Percentiles rank a stretch among this genome's conserved stretches.
Conservation (phyloP, 2,329 filamentous ascomycete genomes). For the Penicillium fuscoglaucum region DNA sequence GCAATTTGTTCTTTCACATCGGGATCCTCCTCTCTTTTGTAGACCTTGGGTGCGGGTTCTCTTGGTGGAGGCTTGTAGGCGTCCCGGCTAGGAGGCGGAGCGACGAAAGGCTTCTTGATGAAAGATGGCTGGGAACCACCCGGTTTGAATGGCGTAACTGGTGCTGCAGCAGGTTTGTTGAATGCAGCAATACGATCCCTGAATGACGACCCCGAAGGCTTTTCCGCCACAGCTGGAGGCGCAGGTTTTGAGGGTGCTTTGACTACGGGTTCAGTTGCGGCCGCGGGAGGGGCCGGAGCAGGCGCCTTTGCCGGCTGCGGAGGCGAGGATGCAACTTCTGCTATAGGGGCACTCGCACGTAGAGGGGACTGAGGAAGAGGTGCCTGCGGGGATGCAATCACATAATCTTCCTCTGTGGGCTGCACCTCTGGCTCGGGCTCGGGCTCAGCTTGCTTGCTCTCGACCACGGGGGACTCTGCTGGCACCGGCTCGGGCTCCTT, state of each 20-base stretch:
- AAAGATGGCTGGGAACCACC: conserved; percentile 65
- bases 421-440: conserved; percentile 36
- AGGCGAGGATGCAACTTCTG: conserved; percentile 30
- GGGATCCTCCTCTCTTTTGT: conserved; percentile 85
- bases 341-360: conserved; percentile 26
- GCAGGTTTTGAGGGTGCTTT: conserved; percentile 58
- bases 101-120: conserved; percentile 95
- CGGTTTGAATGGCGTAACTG: conserved; percentile 87
- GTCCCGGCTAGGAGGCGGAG: conserved; percentile 88
- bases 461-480: conserved; percentile 27
- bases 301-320: conserved; percentile 26
- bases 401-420: conserved; percentile 27
- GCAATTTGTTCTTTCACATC: conserved; percentile 37
- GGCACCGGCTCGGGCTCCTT: conserved; percentile 55
- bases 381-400: conserved; percentile 20
- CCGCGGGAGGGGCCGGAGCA: conserved; percentile 29
- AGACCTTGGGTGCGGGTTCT: conserved; percentile 73
- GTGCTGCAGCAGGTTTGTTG: conserved; percentile 83
- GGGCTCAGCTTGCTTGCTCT: conserved; percentile 32
- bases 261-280: conserved; percentile 36
- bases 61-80: conserved; percentile 77
- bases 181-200: conserved; percentile 96
- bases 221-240: conserved; percentile 66
- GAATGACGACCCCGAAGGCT: conserved; percentile 76
- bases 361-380: conserved; percentile 24